Conservation (phyloP, 2,329 filamentous ascomycete species). For the Dissoconium aciculare region DNA sequence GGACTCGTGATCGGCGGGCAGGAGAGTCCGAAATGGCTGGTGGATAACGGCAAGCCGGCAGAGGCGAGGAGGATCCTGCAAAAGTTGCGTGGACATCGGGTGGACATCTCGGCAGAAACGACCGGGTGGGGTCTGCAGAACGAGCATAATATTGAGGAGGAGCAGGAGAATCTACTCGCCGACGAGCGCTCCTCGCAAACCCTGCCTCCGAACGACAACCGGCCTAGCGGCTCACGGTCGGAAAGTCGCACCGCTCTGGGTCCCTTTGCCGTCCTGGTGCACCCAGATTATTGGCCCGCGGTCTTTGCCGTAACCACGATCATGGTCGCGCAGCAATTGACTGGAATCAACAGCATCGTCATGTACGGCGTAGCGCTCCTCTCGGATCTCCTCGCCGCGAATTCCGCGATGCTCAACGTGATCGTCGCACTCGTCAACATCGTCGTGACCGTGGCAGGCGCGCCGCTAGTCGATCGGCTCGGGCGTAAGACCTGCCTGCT, state of each 20-base stretch:
- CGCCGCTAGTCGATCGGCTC: slow-evolving; percentile 72
- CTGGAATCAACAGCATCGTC: slow-evolving; percentile 86
- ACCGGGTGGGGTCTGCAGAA: slow-evolving; percentile 30
- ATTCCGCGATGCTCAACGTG: slow-evolving; percentile 72
- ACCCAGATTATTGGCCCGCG: slow-evolving; percentile 60
- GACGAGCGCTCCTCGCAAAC: slow-evolving; percentile 16
- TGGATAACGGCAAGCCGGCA: slow-evolving; percentile 45
- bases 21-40: slow-evolving; percentile 81
- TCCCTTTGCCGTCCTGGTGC: slow-evolving; percentile 43
- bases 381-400: slow-evolving; percentile 62
- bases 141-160: slow-evolving; percentile 31
- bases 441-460: slow-evolving; percentile 62
- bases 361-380: slow-evolving; percentile 96
- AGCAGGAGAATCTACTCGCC: slow-evolving; percentile 43
- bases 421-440: slow-evolving; percentile 78
- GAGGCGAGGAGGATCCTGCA: slow-evolving; percentile 55
- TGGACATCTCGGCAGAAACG: slow-evolving; percentile 60
- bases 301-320: slow-evolving; percentile 81
- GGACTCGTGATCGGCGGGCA: slow-evolving; percentile 58
- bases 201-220: no score
- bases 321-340: slow-evolving; percentile 86
- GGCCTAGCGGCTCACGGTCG: no score
- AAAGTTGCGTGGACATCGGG: slow-evolving; percentile 55
- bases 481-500: slow-evolving; percentile 78
- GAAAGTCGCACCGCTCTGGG: slow-evolving; percentile 29